These are phyloP conservation scores for Saturnispora bothae DNA, from an alignment of 805 yeast species.

Conservation along the genomic window DNA sequence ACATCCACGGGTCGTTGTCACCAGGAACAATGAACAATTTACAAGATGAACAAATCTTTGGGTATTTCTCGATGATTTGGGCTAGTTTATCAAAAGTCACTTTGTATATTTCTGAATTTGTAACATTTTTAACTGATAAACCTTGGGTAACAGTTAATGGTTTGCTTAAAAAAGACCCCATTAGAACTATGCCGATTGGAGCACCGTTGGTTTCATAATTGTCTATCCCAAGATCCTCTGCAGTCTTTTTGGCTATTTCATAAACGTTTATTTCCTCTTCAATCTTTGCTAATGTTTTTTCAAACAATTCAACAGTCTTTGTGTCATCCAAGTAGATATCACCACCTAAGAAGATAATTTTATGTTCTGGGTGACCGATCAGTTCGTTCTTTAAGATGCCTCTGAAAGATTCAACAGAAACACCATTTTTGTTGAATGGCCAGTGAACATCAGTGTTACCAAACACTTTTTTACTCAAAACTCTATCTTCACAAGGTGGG, in stretches of 20 bases:
- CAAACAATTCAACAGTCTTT: conserved; percentile 49
- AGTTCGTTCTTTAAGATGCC: conserved; percentile 42
- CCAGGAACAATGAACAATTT: conserved; percentile 79
- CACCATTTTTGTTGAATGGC: conserved; percentile 25
- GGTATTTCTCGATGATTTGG: conserved; percentile 46
- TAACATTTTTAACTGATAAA: conserved; percentile 35
- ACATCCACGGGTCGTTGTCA: conserved; percentile 87
- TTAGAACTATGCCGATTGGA: conserved; percentile 47
- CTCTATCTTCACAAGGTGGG: conserved; percentile 80
- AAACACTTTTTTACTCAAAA: conserved; percentile 51
- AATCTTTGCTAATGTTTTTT: conserved; percentile 47
- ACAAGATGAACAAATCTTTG: conserved; percentile 39
- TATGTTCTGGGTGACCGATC: conserved; percentile 37
- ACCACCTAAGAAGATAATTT: conserved; percentile 63
- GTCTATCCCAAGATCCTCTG: conserved; percentile 9
- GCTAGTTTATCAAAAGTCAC: conserved; percentile 68
- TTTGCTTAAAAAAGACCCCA: conserved; percentile 67
- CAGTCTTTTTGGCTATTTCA: conserved; percentile 15
- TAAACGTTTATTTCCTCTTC: conserved; percentile 32
- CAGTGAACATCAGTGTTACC: conserved; percentile 64
- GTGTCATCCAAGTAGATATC: conserved; percentile 57
- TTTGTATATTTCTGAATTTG: conserved; percentile 49
- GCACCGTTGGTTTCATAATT: conserved; percentile 19
- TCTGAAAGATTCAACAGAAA: conserved; percentile 53
- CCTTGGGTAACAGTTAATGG: conserved; percentile 52